These are phyloP conservation scores for Cardamine chenopodiifolia DNA, from an alignment of 345 rosid genomes.

Conservation along the genomic window DNA sequence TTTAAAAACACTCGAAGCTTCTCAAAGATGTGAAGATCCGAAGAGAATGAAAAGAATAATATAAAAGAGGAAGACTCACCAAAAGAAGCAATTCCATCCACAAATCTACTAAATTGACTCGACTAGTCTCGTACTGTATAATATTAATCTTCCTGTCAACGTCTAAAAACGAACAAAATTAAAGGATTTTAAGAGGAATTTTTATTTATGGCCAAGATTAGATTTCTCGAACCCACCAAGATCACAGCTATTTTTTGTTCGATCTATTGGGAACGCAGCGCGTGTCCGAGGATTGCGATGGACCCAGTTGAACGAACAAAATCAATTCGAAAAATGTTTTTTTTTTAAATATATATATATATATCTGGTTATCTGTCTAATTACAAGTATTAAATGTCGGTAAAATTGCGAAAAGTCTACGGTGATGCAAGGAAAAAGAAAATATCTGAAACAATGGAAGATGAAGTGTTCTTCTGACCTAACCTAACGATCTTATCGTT, in stretches of 20 bases:
- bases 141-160: constrained; percentile 35
- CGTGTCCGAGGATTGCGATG: constrained; percentile 40
- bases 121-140: constrained; percentile 28
- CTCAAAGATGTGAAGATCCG: constrained; percentile 23
- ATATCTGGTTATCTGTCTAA: not conserved
- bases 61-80: constrained; percentile 4
- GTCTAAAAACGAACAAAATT: not conserved
- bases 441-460: constrained; percentile 41
- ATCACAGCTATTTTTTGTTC: constrained; percentile 17
- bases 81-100: constrained; percentile 28
- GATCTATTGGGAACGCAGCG: constrained; percentile 29
- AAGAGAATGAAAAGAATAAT: not conserved
- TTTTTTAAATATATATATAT: not conserved
- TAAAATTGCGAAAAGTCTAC: constrained; percentile 19
- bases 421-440: not conserved
- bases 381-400: not conserved
- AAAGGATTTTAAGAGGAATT: not conserved
- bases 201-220: constrained; percentile 28
- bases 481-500: constrained; percentile 32
- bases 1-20: constrained; percentile 29
- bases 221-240: constrained; percentile 35
- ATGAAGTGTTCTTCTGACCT: constrained; percentile 30
- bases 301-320: constrained; percentile 24
- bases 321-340: not conserved
- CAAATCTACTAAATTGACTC: constrained; percentile 24